Base-by-base conservation (phyloP, 495 filamentous ascomycete species). In the Penicillium atrosanguineum region DNA sequence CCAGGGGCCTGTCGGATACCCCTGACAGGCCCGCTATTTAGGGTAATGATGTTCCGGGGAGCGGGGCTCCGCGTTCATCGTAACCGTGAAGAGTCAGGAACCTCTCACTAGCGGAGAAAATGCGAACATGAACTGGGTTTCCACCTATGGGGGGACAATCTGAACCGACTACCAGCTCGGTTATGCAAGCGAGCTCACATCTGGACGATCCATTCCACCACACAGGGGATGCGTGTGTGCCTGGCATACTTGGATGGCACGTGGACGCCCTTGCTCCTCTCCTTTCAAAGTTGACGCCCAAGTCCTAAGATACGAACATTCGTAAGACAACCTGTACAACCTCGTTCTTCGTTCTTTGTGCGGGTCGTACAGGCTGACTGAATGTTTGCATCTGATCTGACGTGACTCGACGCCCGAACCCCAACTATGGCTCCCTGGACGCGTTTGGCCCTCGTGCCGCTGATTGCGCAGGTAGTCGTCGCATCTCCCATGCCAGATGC, bases 391-490 rank as follows among this genome's bases (percentile, higher is more conserved):
- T 42, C 56, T 48, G 26, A 29, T 52, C 40, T 52, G 52, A 34
- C 42, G 44, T 52, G 37, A 53, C 19, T 31, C 44, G 46, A 40
- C 28, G 36, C 34, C 25, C 18, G 36, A 40, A 40, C 37, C 39
- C 23, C 41, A 34, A 14, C 56, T 53, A 67, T 67, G 64, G 52
- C 64, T 45, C 55, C 50, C 18, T 67, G 57, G 62, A 55, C 47
- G 20, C 43, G 52, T 36, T 40, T 62, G 44, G 62, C 53, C 20
- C 42, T 63, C 42, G 53, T 60, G 51, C 45, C 52, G 48, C 42
- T 65, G 20, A 46, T 65, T 0, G 46, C 55, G 2, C 62, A 60
- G 25, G 18, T 38, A 15, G 7, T 62, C 6, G 18, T 52, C 21
- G 55, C 53, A 26, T 55, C 58, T 4, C 56, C 55, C 23, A 59